phyloP scores from a whole-genome alignment of 192 early-diverging fungal genomes.

The Coemansia sp. region DNA sequence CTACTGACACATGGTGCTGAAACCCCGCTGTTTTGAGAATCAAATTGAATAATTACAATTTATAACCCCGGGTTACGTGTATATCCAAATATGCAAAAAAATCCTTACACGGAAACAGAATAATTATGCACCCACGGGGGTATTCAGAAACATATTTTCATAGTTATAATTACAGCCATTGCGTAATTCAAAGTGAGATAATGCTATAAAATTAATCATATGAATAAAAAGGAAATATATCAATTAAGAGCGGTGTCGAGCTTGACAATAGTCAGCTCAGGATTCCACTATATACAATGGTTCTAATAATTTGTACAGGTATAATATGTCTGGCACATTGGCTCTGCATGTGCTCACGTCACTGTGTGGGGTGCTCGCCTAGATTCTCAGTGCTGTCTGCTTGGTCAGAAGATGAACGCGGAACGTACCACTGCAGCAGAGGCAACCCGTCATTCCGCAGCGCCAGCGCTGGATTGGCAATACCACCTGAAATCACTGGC shows the following conservation, averaged over 20 bases:
- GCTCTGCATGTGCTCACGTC: not conserved
- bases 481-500: constrained; percentile 3
- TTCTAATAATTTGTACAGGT: not conserved
- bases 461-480: constrained; percentile 24
- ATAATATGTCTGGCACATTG: not conserved
- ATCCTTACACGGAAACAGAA: not conserved
- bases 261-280: not conserved
- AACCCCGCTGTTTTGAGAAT: not conserved
- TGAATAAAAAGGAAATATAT: not conserved
- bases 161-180: too few species aligned
- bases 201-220: not conserved
- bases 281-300: not conserved
- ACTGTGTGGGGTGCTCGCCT: not conserved
- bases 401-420: constrained; percentile 6
- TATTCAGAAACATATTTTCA: not conserved
- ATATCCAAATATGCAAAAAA: not conserved
- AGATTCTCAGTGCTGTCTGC: not conserved
- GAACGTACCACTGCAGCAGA: constrained; percentile 37
- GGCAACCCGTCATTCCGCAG: constrained; percentile 45
- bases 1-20: not conserved
- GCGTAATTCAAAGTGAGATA: not conserved
- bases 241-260: not conserved
- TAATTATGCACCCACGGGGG: not conserved
- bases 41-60: too few species aligned
- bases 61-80: not conserved